Percentiles rank a stretch among this genome's conserved stretches.
These are phyloP conservation scores for Vitis vinifera DNA, from an alignment of 164 flowering plant genomes.

Conservation along the genomic window ASM3070453v1 NC_081806.1:3999001-3999500, in stretches of 20 bases:
- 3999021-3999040: too few relatives aligned
- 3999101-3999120: constrained; percentile 37
- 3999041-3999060: background rate
- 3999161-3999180: constrained; percentile 6
- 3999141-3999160: constrained; percentile 9
- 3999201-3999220: background rate
- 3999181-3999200: constrained; percentile 5
- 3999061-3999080: background rate
- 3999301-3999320: too few relatives aligned
- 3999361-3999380: too few relatives aligned
- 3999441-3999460: too few relatives aligned
- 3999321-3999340: too few relatives aligned
- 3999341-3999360: too few relatives aligned
- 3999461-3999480: too few relatives aligned
- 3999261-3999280: constrained; percentile 24
- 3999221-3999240: background rate
- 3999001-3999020: background rate
- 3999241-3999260: background rate
- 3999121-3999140: constrained; percentile 27
- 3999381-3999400: too few relatives aligned
- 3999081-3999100: constrained; percentile 4
- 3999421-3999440: too few relatives aligned
- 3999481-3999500: too few relatives aligned
- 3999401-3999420: too few relatives aligned
- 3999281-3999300: background rate